Conservation (phyloP, 805 yeast species). For the Metschnikowia kunwiensis region DNA sequence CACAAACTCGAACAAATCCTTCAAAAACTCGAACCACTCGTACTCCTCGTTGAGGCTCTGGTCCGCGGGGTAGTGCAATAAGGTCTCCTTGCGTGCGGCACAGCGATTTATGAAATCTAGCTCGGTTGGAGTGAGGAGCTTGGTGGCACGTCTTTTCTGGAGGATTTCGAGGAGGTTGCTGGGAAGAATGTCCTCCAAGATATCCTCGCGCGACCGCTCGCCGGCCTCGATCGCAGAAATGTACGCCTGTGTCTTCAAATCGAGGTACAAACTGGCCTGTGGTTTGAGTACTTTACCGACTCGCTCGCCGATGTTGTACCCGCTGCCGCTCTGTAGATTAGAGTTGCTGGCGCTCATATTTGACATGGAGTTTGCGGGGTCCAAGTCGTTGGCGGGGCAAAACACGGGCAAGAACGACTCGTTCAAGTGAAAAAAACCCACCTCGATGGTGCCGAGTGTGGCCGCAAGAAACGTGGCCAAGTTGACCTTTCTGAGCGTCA, state of each 20-base stretch:
- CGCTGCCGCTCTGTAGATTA: constrained; percentile 34
- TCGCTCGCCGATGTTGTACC: constrained; percentile 35
- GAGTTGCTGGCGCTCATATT: constrained; percentile 31
- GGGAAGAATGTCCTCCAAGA: constrained; percentile 77
- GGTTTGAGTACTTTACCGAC: constrained; percentile 67
- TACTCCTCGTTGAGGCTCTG: constrained; percentile 64
- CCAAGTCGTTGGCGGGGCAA: constrained; percentile 67
- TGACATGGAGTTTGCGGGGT: constrained; percentile 44
- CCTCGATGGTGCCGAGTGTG: constrained; percentile 75
- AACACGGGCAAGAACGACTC: constrained; percentile 83
- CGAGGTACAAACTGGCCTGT: constrained; percentile 76
- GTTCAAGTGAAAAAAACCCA: constrained; percentile 83
- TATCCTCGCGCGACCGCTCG: constrained; percentile 58
- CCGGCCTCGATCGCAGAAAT: constrained; percentile 77
- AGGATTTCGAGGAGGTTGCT: constrained; percentile 51
- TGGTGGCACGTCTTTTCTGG: constrained; percentile 35
- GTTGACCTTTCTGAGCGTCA: constrained; percentile 78
- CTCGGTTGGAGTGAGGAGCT: constrained; percentile 67
- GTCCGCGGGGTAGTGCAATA: constrained; percentile 46
- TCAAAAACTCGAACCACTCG: constrained; percentile 82
- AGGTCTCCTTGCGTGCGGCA: constrained; percentile 60
- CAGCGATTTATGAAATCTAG: constrained; percentile 75
- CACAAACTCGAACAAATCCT: constrained; percentile 74
- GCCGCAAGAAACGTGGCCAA: constrained; percentile 87
- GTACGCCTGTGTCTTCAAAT: constrained; percentile 92